Percentiles rank a stretch among this genome's conserved stretches.
These are phyloP conservation scores for Corrigiola litoralis DNA, from an alignment of 179 eudicot genomes.

Conservation along the genomic window DNA sequence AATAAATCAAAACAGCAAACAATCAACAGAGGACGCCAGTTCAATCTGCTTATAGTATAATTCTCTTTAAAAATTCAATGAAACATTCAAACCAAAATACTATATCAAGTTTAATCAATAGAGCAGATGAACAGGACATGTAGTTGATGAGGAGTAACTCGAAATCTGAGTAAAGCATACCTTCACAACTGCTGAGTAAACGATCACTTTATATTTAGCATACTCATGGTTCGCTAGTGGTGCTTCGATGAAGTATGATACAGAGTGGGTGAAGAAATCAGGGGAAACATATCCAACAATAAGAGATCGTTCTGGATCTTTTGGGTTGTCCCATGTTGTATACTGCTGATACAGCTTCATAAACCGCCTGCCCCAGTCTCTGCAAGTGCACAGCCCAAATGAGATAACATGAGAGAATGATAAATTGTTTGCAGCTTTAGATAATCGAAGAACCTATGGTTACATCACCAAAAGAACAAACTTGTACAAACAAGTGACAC, in stretches of 20 bases:
- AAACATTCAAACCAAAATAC: no score
- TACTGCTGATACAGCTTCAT: conserved; percentile 77
- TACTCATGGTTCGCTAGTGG: conserved; percentile 83
- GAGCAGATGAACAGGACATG: neutral
- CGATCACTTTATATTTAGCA: conserved; percentile 71
- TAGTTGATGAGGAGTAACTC: neutral
- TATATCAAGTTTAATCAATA: no score
- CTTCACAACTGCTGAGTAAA: conserved; percentile 98
- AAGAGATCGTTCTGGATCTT: conserved; percentile 83
- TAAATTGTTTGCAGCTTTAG: neutral
- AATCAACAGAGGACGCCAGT: neutral
- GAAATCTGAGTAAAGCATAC: conserved; percentile 28
- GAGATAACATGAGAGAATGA: conserved; percentile 8
- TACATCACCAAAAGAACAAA: no score
- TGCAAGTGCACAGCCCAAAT: conserved; percentile 37
- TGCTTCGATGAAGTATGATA: conserved; percentile 95
- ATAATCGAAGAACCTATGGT: neutral
- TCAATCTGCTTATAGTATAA: no score
- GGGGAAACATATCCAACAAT: conserved; percentile 97
- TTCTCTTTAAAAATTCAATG: no score
- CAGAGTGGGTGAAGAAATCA: conserved; percentile 99
- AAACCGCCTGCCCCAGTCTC: conserved; percentile 96
- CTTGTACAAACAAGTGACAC: no score
- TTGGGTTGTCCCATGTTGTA: conserved; percentile 85
- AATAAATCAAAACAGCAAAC: neutral